phyloP scores from a whole-genome alignment of 2,329 filamentous ascomycete species.

The Shiraia sp. region DNA sequence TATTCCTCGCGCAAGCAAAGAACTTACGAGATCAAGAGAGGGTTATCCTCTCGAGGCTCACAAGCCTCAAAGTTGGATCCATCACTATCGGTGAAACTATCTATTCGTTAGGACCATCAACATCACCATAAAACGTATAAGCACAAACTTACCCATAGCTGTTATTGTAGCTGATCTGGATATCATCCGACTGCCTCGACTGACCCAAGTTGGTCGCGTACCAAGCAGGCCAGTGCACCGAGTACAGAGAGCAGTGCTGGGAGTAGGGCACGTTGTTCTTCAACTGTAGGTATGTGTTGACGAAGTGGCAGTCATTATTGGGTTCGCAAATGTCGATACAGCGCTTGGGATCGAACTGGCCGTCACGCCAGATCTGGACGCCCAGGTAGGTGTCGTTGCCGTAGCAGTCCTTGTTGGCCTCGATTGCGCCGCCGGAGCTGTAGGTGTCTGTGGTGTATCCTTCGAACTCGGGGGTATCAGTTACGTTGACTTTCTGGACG shows the following conservation, averaged over 20 bases:
- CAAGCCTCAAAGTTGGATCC: too few relatives aligned
- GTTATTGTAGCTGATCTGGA: too few relatives aligned
- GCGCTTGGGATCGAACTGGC: constrained; percentile 32
- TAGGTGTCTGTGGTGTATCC: constrained; percentile 3
- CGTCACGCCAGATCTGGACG: constrained; percentile 21
- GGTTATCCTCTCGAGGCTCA: too few relatives aligned
- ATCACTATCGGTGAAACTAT: too few relatives aligned
- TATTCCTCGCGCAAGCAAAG: too few relatives aligned
- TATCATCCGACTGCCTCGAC: too few relatives aligned
- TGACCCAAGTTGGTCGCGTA: not conserved
- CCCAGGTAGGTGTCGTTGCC: constrained; percentile 30
- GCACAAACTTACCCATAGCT: too few relatives aligned
- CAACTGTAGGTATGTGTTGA: constrained; percentile 39
- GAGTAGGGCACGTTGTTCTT: constrained; percentile 21
- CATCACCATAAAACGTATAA: too few relatives aligned
- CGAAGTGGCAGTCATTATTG: constrained; percentile 32
- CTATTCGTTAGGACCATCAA: too few relatives aligned
- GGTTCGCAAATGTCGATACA: constrained; percentile 32
- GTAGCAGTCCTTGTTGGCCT: constrained; percentile 36
- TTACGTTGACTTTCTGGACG: constrained; percentile 7
- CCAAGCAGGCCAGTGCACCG: constrained; percentile 5
- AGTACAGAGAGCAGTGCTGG: constrained; percentile 32
- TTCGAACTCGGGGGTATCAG: constrained; percentile 16
- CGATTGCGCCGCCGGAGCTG: constrained; percentile 26
- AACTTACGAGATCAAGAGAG: too few relatives aligned